Base-by-base conservation (phyloP, 768 basidiomycete species). In the Neoboletus subvelutipes region DNA sequence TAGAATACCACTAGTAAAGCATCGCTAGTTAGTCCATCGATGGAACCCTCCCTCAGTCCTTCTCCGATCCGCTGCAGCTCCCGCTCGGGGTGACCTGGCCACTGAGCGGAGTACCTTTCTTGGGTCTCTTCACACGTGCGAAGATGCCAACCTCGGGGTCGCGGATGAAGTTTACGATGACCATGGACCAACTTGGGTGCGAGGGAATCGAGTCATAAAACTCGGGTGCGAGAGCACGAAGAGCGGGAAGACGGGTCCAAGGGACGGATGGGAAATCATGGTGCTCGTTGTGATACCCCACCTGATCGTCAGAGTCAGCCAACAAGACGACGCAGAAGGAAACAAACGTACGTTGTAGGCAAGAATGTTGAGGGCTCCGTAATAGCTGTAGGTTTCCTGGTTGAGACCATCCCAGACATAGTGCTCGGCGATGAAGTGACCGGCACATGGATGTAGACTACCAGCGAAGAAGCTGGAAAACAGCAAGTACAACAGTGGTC, bases 261-360 rank as follows among this genome's bases (percentile, higher is more conserved):
- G 97, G 83, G 1, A 99, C 75, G 13, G 94, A 94, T 9, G 97
- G 95, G 74, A 99, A 98, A 75, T 99, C 97, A 74, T 99, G 97
- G 73, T 99, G 97, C 67, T 98, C 97, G 73, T 99, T 98, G 72
- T 99, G 97, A 70, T 98, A 98, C 39, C 97, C 97, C 63, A 98
- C 92, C 92, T 94, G 61, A 20, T 54, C 15, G 43, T 9, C 10
- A 24, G 22, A 40, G 26, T 65, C 18, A 54, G 48, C 8, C 31
- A 40, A 51, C 29, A 6, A 39, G 29, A 54, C 40, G 17, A 33
- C 42, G 45, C 0, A 2, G 18, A 41, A 54, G 13, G 12, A 49
- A 42, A 34, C 17, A n/a, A 18, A 77, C 88, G 58, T 59, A 92
- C 96, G 62, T 99, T 99, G 73, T 98, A 99, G 15, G 94, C 92